These are phyloP conservation scores for Trichoderma simmonsii DNA, from an alignment of 2,329 filamentous ascomycete species.

Conservation along the genomic window DNA sequence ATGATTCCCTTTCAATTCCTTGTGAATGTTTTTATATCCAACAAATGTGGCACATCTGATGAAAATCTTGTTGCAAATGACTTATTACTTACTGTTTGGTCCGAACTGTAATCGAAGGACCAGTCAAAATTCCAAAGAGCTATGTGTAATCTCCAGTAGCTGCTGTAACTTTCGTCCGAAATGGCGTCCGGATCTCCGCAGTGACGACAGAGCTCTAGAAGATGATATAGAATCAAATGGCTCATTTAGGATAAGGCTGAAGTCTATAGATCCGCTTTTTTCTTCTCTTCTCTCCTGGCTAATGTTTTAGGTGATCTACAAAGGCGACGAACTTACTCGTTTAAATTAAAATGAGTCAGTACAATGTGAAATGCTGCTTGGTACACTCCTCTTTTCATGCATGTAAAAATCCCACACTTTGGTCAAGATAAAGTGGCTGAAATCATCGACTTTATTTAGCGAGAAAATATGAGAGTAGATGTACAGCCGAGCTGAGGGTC, in stretches of 20 bases:
- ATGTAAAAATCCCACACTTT: background rate
- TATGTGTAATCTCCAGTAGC: background rate
- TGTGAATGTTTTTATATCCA: background rate
- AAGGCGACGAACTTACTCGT: background rate
- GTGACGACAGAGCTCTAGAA: background rate
- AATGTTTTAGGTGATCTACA: background rate
- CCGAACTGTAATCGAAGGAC: background rate
- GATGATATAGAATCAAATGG: background rate
- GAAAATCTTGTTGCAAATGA: background rate
- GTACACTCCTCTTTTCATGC: background rate
- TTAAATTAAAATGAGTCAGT: background rate
- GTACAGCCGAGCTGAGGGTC: too few relatives aligned
- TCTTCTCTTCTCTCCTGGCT: background rate
- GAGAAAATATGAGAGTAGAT: too few relatives aligned
- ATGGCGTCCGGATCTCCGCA: background rate
- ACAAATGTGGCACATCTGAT: background rate
- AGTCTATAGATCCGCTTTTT: background rate
- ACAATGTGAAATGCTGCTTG: background rate
- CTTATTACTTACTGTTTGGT: background rate
- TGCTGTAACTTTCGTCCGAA: background rate
- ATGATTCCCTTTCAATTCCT: background rate
- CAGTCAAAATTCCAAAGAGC: background rate
- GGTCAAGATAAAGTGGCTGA: too few relatives aligned
- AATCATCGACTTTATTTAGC: too few relatives aligned
- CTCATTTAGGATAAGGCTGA: background rate